A percentile compares a stretch with the other conserved stretches of the same genome.
Evolutionary conservation across 805 yeast genomes (phyloP).

Genomic region (Candida schatavii): DNA sequence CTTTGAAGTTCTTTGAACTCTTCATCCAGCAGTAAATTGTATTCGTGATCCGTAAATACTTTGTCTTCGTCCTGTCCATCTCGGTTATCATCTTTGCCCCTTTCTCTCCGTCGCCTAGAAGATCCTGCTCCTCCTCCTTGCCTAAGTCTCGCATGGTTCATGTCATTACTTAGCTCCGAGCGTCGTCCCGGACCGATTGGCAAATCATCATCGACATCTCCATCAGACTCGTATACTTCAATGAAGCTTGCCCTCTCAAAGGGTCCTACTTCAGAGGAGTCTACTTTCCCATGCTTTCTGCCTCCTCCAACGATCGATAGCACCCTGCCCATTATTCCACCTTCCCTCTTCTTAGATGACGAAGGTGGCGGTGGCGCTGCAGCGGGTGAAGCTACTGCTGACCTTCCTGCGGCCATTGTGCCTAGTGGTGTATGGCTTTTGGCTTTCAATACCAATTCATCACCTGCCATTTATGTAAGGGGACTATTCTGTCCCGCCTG

Average conservation of each 20-base stretch:
- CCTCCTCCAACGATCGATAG: slow-evolving; percentile 4
- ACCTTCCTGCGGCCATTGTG: not conserved
- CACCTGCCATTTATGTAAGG: not conserved
- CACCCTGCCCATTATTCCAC: slow-evolving; percentile 5
- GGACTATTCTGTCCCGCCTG: no score
- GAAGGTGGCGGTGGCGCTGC: not conserved
- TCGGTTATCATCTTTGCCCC: not conserved
- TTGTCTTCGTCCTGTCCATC: not conserved
- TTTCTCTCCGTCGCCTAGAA: not conserved
- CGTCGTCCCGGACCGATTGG: not conserved
- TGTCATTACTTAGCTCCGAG: not conserved
- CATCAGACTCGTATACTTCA: slow-evolving; percentile 1
- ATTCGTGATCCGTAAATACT: not conserved
- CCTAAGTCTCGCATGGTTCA: not conserved
- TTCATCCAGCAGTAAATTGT: slow-evolving; percentile 3
- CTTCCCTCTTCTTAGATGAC: not conserved
- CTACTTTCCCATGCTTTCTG: not conserved
- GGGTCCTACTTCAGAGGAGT: not conserved
- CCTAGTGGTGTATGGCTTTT: not conserved
- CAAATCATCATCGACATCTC: not conserved
- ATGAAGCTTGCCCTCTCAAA: slow-evolving; percentile 2
- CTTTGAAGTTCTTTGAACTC: slow-evolving; percentile 4
- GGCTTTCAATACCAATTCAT: slow-evolving; percentile 3
- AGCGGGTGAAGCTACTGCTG: not conserved
- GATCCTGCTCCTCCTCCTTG: not conserved